A percentile compares a stretch with the other conserved stretches of the same genome.
Evolutionary conservation across 495 filamentous ascomycete species (phyloP).

Genomic region (Penicillium salamii): DNA sequence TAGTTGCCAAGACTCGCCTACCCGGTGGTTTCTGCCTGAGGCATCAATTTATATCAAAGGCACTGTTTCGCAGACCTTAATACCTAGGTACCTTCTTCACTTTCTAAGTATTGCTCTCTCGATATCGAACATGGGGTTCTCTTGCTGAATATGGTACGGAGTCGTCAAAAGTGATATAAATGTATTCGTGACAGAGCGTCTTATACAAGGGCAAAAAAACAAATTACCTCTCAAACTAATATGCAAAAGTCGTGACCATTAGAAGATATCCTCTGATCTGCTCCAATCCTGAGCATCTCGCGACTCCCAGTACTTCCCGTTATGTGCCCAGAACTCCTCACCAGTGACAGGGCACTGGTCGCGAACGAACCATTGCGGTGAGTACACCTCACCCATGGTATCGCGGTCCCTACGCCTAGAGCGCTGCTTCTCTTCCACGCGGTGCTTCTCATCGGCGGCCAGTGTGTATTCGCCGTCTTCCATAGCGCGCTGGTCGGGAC

Average conservation of each 20-base stretch:
- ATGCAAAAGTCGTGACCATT: neutral
- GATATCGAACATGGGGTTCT: too few relatives aligned
- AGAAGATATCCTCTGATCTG: constrained; percentile 64
- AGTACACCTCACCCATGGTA: constrained; percentile 71
- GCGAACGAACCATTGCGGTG: constrained; percentile 82
- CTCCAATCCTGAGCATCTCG: constrained; percentile 52
- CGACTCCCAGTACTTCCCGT: constrained; percentile 79
- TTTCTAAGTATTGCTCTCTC: too few relatives aligned
- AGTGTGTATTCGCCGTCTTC: constrained; percentile 96
- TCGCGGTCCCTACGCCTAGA: constrained; percentile 72
- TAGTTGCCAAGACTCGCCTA: too few relatives aligned
- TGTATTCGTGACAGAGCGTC: constrained; percentile 17
- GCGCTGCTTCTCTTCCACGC: constrained; percentile 91
- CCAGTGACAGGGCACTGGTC: constrained; percentile 72
- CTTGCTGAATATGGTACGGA: too few relatives aligned
- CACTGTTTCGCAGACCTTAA: too few relatives aligned
- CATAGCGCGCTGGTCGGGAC: constrained; percentile 98
- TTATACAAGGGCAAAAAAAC: constrained; percentile 12
- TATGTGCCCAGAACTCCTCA: constrained; percentile 86
- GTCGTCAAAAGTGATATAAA: neutral
- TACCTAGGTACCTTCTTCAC: too few relatives aligned
- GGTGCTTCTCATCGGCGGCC: constrained; percentile 89
- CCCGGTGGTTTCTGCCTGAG: too few relatives aligned
- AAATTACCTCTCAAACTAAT: neutral
- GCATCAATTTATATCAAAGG: too few relatives aligned